Evolutionary conservation across 2,329 filamentous ascomycete species (phyloP), one percentile per base, ranked within the genome.

Genomic region (Scedosporium dehoogii): DNA sequence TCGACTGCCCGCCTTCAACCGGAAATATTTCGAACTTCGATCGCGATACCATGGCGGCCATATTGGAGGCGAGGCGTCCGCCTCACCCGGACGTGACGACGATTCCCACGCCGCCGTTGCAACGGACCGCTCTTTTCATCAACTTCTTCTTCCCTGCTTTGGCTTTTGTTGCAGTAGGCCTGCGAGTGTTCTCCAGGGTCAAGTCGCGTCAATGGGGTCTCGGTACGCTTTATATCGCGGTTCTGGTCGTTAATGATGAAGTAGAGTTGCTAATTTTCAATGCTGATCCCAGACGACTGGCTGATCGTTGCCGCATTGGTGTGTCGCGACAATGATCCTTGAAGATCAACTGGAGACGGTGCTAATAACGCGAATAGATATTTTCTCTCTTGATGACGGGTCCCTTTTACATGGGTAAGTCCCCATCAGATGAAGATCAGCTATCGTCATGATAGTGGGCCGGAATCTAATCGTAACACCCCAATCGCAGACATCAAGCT

Each of bases 11-110:
- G 4, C n/a, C 44, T 21, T 48, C 16, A 48, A 48, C 44, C 33
- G 33, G 33, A 12, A 12, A 9, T 14, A 10, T 38, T 38, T 38
- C 33, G 33, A 38, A 38, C 33, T 38, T 38, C 63, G 63, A 21
- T 63, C 66, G 33, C 25, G 66, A 21, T 64, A 66, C 3, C 61
- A 64, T 3, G 69, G 64, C 5, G 65, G 68, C 58, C 65, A 68
- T 63, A 73, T 70, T 70, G 72, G 71, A 64, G 77, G 72, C 57
- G 66, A 72, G 21, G 72, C 73, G 53, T 72, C 77, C 53, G 67
- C 67, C 75, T 1, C 79, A 79, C 67, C 79, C 77, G 59, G 76
- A 77, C 0, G 74, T 78, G 57, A 66, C 79, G 3, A 75, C 75
- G 3, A 70, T 62, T 38, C 60, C 60, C 18, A 62, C 60, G 3